Conservation (phyloP, 1,139 yeast genomes). For the Suhomyces anneliseae region DNA sequence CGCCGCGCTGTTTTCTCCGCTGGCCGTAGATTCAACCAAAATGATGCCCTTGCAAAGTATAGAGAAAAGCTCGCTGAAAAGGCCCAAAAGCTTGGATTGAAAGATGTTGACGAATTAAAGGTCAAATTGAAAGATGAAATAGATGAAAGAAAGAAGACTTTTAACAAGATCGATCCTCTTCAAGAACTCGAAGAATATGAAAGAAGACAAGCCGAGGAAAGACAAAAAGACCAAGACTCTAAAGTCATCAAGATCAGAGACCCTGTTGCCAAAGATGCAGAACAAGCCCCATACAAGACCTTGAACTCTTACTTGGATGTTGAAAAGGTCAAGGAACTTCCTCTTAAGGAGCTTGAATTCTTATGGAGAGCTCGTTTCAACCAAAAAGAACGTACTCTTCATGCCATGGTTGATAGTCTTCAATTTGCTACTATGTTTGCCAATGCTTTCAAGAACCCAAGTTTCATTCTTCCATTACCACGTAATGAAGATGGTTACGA, state of each 20-base stretch:
- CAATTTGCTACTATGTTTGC: conserved; percentile 62
- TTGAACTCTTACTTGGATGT: conserved; percentile 69
- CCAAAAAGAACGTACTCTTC: conserved; percentile 56
- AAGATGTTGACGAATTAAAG: conserved; percentile 61
- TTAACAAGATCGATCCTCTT: conserved; percentile 68
- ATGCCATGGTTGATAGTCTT: conserved; percentile 59
- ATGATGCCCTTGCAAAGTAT: conserved; percentile 19
- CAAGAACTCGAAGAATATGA: conserved; percentile 63
- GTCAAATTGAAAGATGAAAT: conserved; percentile 63
- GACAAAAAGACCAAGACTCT: conserved; percentile 31
- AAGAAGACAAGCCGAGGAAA: conserved; percentile 32
- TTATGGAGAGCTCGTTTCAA: conserved; percentile 90
- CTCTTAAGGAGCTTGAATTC: conserved; percentile 66
- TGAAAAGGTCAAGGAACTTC: conserved; percentile 59
- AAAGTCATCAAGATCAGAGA: conserved; percentile 34
- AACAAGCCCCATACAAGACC: conserved; percentile 64
- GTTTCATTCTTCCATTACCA: conserved; percentile 71
- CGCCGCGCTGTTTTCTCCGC: not conserved
- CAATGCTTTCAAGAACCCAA: conserved; percentile 73
- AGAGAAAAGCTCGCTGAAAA: conserved; percentile 34
- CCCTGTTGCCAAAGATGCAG: conserved; percentile 47
- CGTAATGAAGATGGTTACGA: conserved; percentile 62
- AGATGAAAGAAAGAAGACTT: conserved; percentile 52
- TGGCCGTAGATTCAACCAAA: conserved; percentile 4
- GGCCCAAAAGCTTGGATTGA: conserved; percentile 38